Evolutionary conservation across 352 stramenopile species (phyloP), one percentile per base, ranked within the genome.

Genomic region (Phytophthora fragariaefolia): DNA sequence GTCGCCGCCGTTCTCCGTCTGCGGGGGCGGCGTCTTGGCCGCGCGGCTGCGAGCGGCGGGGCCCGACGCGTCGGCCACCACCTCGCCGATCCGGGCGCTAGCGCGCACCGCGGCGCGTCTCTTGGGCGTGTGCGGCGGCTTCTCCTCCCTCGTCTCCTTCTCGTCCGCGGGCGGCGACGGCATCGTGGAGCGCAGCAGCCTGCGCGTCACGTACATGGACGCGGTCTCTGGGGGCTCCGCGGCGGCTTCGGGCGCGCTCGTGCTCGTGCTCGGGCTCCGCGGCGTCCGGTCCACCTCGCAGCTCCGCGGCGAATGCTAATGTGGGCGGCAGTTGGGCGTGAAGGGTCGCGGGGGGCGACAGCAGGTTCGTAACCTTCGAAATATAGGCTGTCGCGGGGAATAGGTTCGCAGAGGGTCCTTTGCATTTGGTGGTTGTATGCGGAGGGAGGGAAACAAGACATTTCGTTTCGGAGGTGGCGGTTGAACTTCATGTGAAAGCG

Each of bases 171-270:
- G 30, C 23, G 74, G 54, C 13, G 62, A 46, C 17, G 66, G 60
- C 26, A 90, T 68, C 52, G 83, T 90, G 51, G 83, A 85, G 49
- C 83, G 81, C 58, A 90, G 53, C 38, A 92, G 67, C 15, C 78
- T 73, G 26, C 82, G 68, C 50, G 83, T 89, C 59, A 90, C 79
- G 51, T 92, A 90, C 83, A 91, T 91, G 50, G 43, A 15, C n/a
- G 22, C 18, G 20, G 43, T n/a, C 23, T 34, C 34, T 45, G 52
- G 30, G 30, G 9, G 12, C 4, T 18, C 56, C 57, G 27, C 32
- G 42, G 20, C 13, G 18, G 32, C 28, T 45, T 48, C 22, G 18
- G 23, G 18, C 10, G 20, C 52, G 42, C 30, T 38, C 20, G 30
- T 34, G n/a, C n/a, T n/a, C n/a, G n/a, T n/a, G n/a, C n/a, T n/a